phyloP scores from a whole-genome alignment of 2,329 filamentous ascomycete species.

The Chaetomiaceae sp. region DNA sequence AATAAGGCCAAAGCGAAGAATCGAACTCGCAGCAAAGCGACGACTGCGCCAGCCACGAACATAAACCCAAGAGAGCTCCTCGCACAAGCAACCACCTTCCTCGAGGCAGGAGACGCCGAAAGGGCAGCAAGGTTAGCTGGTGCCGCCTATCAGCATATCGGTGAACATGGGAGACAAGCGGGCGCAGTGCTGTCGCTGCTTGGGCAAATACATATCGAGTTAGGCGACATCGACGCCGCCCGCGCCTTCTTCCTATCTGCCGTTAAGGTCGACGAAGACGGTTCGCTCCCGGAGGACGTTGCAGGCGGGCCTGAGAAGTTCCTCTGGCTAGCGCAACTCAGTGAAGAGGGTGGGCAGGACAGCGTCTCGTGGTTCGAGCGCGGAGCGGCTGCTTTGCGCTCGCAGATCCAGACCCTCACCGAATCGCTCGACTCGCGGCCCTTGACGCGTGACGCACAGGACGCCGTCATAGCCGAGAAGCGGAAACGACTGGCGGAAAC shows the following conservation, averaged over 20 bases:
- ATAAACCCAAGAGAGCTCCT: constrained; percentile 27
- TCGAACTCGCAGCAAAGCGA: constrained; percentile 17
- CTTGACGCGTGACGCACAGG: constrained; percentile 22
- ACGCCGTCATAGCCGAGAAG: constrained; percentile 46
- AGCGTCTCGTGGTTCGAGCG: constrained; percentile 62
- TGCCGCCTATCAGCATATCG: constrained; percentile 39
- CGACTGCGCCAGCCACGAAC: constrained; percentile 12
- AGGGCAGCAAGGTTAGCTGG: constrained; percentile 31
- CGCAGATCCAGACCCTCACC: constrained; percentile 61
- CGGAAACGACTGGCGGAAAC: constrained; percentile 78
- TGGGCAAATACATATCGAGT: constrained; percentile 74
- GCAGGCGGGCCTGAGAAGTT: constrained; percentile 92
- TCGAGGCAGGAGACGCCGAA: constrained; percentile 31
- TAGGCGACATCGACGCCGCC: constrained; percentile 74
- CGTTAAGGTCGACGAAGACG: constrained; percentile 69
- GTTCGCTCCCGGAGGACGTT: constrained; percentile 58
- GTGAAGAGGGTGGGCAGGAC: constrained; percentile 60
- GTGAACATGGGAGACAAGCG: constrained; percentile 46
- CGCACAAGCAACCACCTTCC: constrained; percentile 28
- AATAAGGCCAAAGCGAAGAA: constrained; percentile 20
- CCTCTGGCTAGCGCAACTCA: constrained; percentile 87
- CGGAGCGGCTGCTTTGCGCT: constrained; percentile 66
- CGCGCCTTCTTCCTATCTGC: constrained; percentile 66
- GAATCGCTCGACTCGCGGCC: constrained; percentile 34
- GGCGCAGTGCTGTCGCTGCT: constrained; percentile 63